Evolutionary conservation across 2,329 filamentous ascomycete genomes (phyloP), one percentile per base, ranked within the genome.

Genomic region (Lasiodiplodia gonubiensis): DNA sequence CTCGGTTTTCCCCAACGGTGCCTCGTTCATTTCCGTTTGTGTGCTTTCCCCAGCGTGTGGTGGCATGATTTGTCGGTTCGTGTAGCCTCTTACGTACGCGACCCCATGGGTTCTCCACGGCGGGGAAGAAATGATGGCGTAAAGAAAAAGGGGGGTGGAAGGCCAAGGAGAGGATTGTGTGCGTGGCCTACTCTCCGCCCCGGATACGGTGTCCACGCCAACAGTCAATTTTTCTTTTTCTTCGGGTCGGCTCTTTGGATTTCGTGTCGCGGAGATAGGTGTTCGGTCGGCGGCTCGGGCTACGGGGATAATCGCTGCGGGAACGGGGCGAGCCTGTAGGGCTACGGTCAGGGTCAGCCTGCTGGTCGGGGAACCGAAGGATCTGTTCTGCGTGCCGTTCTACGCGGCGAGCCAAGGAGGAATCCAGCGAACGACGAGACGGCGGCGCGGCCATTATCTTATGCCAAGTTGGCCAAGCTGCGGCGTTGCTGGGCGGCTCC

Each of bases 401-500:
- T 33, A 39, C 21, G 53, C 33, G 51, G 49, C 49, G 49, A 23
- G 49, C 16, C 21, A 21, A 23, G 14, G 21, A n/a, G 16, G 25
- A 52, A 33, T 27, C 51, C 16, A 21, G 18, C 27, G 51, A 21
- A 57, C n/a, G 37, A 35, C n/a, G 35, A 57, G 53, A 57, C 6
- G 33, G 53, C 33, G 53, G n/a, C 11, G 18, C 53, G 53, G 33
- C 52, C 14, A 27, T 57, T 39, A 21, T 57, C 53, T 39, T 57
- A 57, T 57, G 53, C 53, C 53, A 57, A 57, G 53, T 54, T n/a
- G 53, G 53, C 53, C 53, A 57, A 39, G 53, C 16, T 25, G 33
- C 37, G 53, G 53, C 33, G 53, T 57, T 39, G 53, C 53, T 57
- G 33, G 33, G 53, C 52, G 30, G 52, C 18, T 33, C 16, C 16